Evolutionary conservation across 2,329 filamentous ascomycete species (phyloP).

Genomic region (Ophiostoma australiae): DNA sequence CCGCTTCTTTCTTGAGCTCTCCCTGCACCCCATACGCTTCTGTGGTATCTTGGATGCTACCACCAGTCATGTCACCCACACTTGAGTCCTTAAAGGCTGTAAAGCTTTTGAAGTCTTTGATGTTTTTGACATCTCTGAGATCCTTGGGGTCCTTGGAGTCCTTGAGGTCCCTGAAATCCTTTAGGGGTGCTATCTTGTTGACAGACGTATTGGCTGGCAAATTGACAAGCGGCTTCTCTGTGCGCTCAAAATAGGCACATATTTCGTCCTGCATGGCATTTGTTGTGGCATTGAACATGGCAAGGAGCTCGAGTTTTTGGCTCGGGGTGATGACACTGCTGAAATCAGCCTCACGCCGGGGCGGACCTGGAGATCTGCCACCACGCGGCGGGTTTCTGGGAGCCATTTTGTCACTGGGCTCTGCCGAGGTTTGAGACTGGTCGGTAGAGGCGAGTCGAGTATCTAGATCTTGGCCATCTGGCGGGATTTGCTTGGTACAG

Average conservation of each 20-base stretch:
- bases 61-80: background rate
- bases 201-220: background rate
- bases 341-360: constrained; percentile 47
- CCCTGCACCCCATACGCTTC: constrained; percentile 47
- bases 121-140: background rate
- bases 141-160: background rate
- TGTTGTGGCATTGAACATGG: constrained; percentile 48
- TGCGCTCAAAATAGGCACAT: constrained; percentile 43
- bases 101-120: background rate
- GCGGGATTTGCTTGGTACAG: background rate
- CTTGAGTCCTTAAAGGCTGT: background rate
- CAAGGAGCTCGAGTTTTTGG: constrained; percentile 50
- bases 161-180: background rate
- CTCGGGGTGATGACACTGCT: constrained; percentile 44
- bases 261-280: constrained; percentile 53
- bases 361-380: constrained; percentile 25
- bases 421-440: background rate
- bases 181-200: background rate
- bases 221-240: background rate
- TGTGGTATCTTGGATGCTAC: constrained; percentile 42
- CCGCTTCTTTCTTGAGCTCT: constrained; percentile 63
- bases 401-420: constrained; percentile 21
- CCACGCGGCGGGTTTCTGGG: constrained; percentile 24
- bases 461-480: background rate
- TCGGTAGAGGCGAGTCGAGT: background rate